phyloP scores from a whole-genome alignment of 345 rosid genomes.

The Pseudoturritis turrita region DNA sequence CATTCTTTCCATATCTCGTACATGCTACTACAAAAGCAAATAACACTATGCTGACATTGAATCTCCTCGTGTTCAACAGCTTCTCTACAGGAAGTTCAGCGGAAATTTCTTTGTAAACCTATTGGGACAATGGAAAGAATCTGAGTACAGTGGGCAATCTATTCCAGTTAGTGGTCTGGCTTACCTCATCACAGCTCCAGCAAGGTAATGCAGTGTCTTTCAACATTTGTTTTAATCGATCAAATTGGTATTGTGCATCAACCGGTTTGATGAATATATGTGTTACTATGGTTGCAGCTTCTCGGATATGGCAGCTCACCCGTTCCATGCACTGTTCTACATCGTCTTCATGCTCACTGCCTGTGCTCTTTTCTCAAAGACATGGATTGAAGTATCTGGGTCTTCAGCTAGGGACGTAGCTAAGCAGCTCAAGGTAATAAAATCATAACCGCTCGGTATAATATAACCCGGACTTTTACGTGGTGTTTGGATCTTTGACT shows the following conservation, averaged over 20 bases:
- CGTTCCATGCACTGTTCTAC: conserved; percentile 84
- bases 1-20: background rate
- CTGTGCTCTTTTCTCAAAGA: conserved; percentile 82
- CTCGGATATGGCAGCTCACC: conserved; percentile 91
- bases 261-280: background rate
- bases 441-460: background rate
- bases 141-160: conserved; percentile 76
- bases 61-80: conserved; percentile 36
- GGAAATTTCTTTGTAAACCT: conserved; percentile 79
- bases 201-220: conserved; percentile 44
- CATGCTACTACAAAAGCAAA: background rate
- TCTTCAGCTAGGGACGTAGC: conserved; percentile 85
- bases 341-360: conserved; percentile 77
- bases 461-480: background rate
- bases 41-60: background rate
- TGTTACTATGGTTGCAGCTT: conserved; percentile 44
- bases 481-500: background rate
- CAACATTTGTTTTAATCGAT: background rate
- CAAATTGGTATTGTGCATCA: background rate
- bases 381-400: conserved; percentile 93
- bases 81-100: conserved; percentile 74
- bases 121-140: conserved; percentile 83
- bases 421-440: conserved; percentile 75
- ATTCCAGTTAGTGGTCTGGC: conserved; percentile 82
- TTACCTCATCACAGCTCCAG: conserved; percentile 79